Evolutionary conservation across 164 flowering plant species (phyloP), one percentile per base, ranked within the genome.

Genomic region (Magnolia officinalis): DNA sequence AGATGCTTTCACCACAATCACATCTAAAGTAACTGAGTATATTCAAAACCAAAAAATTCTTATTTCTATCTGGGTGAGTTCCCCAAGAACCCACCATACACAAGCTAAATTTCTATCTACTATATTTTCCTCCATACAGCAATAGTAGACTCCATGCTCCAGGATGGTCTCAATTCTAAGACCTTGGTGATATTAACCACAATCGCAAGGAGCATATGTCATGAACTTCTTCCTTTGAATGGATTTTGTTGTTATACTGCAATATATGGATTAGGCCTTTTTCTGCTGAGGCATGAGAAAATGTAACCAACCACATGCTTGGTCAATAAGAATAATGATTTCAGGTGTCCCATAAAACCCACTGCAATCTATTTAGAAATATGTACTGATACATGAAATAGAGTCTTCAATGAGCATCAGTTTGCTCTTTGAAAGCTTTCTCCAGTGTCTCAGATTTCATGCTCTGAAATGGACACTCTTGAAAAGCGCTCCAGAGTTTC

Each of bases 381-480:
- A 23, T 55, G 18, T 26, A n/a, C 8, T 19, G 50, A 58, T 29
- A 70, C 72, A 70, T n/a, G 21, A 16, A 24, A 29, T 29, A 29
- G 66, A 63, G 69, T 64, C 63, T 8, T 9, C 4, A 45, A 72
- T 52, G 70, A 76, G 74, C 45, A 78, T 16, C 59, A 73, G 64
- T 51, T 69, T 70, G 52, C 59, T 70, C 63, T 78, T 7, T 14
- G 72, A 84, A 37, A 81, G 78, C 73, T 83, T 87, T 84, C 81
- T 81, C 84, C 79, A 67, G 78, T 51, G 61, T 82, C 61, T 55
- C 18, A 10, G 61, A 8, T 55, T 80, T 84, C 84, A 83, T 70
- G 81, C 24, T 73, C 87, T 77, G 58, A 88, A 84, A 85, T 82
- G 82, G 78, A 85, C 81, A 84, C 82, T 82, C 70, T 75, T 74